A percentile compares a stretch with the other conserved stretches of the same genome.
These are phyloP conservation scores for Pelargonium citronellum DNA, from an alignment of 441 rosid genomes.

Conservation along the genomic window DNA sequence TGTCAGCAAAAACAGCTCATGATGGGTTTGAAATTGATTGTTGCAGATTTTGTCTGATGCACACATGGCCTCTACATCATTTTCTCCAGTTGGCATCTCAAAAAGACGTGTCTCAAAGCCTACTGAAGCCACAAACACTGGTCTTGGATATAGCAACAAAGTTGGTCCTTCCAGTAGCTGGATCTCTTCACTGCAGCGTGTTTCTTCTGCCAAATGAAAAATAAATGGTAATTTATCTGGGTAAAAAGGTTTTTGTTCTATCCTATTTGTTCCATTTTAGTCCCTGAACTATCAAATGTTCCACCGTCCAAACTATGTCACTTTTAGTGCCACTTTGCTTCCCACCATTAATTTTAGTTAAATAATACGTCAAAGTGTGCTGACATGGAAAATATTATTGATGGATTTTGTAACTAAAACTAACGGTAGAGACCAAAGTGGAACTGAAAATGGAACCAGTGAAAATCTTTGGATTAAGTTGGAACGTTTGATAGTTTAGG, in stretches of 20 bases:
- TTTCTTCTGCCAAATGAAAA: constrained; percentile 61
- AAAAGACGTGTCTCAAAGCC: constrained; percentile 47
- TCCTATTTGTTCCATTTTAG: constrained; percentile 6
- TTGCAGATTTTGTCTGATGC: constrained; percentile 39
- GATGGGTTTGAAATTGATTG: constrained; percentile 13
- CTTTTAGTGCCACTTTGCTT: too few relatives aligned
- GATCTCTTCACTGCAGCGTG: constrained; percentile 67
- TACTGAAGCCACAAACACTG: constrained; percentile 40
- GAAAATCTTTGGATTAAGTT: too few relatives aligned
- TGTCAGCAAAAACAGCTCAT: neutral
- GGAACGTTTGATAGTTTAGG: too few relatives aligned
- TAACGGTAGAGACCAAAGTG: too few relatives aligned
- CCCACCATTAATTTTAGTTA: too few relatives aligned
- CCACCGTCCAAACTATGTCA: too few relatives aligned
- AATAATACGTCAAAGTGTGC: too few relatives aligned
- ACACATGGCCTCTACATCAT: constrained; percentile 54
- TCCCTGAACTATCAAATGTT: neutral
- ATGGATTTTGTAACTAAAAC: too few relatives aligned
- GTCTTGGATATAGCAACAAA: constrained; percentile 40
- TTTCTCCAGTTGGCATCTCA: constrained; percentile 53
- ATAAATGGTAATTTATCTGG: constrained; percentile 30
- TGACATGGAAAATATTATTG: too few relatives aligned
- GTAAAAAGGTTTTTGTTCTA: constrained; percentile 2
- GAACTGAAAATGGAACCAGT: too few relatives aligned
- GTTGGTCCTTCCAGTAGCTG: constrained; percentile 56